Evolutionary conservation across 164 flowering plant species (phyloP), one percentile per base, ranked within the genome.

Genomic region (Magnolia officinalis): DNA sequence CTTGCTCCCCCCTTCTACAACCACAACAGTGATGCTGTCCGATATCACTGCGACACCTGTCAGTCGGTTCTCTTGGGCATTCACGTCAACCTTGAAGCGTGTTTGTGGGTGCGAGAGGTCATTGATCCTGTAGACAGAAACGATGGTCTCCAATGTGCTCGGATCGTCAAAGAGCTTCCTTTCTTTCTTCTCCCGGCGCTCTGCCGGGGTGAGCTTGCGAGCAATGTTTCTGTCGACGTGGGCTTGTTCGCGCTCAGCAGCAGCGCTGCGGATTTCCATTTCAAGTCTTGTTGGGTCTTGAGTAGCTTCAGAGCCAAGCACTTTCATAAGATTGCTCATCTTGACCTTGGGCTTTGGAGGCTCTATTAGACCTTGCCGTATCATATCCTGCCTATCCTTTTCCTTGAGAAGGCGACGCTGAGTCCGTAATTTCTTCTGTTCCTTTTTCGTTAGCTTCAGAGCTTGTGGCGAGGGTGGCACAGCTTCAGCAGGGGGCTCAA

Each of bases 231-330:
- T 89, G 73, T 96, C 99, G 9, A 90, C 89, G 73, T 96, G 99
- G 66, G 99, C 99, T 80, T 92, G 98, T 75, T 96, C 99, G 78
- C 99, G 93, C 84, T 96, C 99, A 80, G 97, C 97, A 77, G 99
- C 99, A 72, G 99, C 99, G 79, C 84, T 89, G 29, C 98, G 84
- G 61, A 96, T 90, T 78, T 96, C 97, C 94, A 86, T 96, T 82
- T 96, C 99, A 69, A 96, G 91, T 80, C 81, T 86, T 2, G 99
- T 96, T 24, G 99, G 99, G 81, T 96, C 99, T 80, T 94, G 99
- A 50, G 99, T 96, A 6, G 98, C 99, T 90, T 96, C 97, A 31
- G 98, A 87, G 10, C 97, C 99, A 79, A 96, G 93, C 63, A 96
- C 98, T 83, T 89, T 96, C 98, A 94, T 94, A 63, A 96, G 87